Evolutionary conservation across 2,329 filamentous ascomycete genomes (phyloP), one percentile per base, ranked within the genome.

Genomic region (Colletotrichum lentis): DNA sequence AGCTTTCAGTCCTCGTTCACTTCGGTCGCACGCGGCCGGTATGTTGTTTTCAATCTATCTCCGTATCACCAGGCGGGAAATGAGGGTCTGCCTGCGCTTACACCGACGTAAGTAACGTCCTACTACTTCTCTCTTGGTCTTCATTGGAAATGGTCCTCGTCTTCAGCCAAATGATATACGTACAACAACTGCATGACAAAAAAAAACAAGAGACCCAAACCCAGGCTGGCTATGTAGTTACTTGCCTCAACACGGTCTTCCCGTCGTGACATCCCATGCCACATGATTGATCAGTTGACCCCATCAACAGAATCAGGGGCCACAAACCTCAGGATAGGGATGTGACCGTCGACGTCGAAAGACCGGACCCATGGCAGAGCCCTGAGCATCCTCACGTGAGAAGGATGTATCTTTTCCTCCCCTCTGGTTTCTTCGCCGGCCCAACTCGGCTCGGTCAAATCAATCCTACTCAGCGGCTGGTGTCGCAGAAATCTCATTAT

Each of bases 351-450:
- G n/a, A 2, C 44, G 11, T 50, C 35, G 0, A 54, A 56, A 41
- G 6, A 11, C 43, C 41, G 54, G 0, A 65, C 35, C 64, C 54
- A 68, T 2, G 49, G 54, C 49, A 60, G 10, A 4, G 27, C 49
- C 43, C 54, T 68, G 35, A 64, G 46, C 65, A 60, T 55, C 43
- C 46, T 41, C 16, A 65, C 12, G 7, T 68, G 59, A 18, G 52
- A 37, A 7, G 41, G n/a, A n/a, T 35, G 41, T 11, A 65, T 49
- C 1, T 27, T 14, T 2, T 44, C 49, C 20, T 66, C 37, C 14
- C 46, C 43, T 47, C 43, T 37, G 18, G 14, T 18, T 47, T 39
- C 43, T 8, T 35, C 20, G 6, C 37, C 20, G 37, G 46, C 11
- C 37, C 5, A 14, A 39, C 37, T 11, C 16, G 37, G 5, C 20